A percentile compares a stretch with the other conserved stretches of the same genome.
Conservation (phyloP, 2,329 filamentous ascomycete species). For the Xylariaceae sp. region DNA sequence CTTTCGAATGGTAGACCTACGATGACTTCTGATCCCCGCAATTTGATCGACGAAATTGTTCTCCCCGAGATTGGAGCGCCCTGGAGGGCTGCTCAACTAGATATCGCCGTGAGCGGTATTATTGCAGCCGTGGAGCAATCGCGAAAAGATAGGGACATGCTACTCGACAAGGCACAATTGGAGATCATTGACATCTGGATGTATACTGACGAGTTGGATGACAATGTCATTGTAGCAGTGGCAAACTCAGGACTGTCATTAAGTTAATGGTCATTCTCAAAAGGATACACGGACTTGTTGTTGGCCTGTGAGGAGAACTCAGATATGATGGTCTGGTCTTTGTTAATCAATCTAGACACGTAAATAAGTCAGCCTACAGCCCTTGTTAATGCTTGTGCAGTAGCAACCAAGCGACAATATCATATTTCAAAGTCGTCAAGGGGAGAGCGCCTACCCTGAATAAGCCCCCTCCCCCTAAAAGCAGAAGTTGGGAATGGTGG, state of each 20-base stretch:
- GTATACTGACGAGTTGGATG: slow-evolving; percentile 1
- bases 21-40: not conserved
- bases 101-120: not conserved
- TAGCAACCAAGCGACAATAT: too few species aligned
- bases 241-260: not conserved
- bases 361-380: too few species aligned
- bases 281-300: too few species aligned
- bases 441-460: too few species aligned
- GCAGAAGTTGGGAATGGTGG: too few species aligned
- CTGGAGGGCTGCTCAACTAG: slow-evolving; percentile 1
- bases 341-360: too few species aligned
- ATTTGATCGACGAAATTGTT: slow-evolving; percentile 6
- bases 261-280: too few species aligned
- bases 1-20: not conserved
- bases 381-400: too few species aligned
- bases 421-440: too few species aligned
- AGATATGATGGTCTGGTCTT: too few species aligned
- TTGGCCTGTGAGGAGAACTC: too few species aligned
- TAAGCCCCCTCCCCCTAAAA: too few species aligned
- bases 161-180: not conserved
- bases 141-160: not conserved
- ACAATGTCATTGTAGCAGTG: not conserved
- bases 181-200: slow-evolving; percentile 1
- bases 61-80: slow-evolving; percentile 2
- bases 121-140: not conserved